Conservation (phyloP, 306 rosid species). For the Myrica gale region DNA sequence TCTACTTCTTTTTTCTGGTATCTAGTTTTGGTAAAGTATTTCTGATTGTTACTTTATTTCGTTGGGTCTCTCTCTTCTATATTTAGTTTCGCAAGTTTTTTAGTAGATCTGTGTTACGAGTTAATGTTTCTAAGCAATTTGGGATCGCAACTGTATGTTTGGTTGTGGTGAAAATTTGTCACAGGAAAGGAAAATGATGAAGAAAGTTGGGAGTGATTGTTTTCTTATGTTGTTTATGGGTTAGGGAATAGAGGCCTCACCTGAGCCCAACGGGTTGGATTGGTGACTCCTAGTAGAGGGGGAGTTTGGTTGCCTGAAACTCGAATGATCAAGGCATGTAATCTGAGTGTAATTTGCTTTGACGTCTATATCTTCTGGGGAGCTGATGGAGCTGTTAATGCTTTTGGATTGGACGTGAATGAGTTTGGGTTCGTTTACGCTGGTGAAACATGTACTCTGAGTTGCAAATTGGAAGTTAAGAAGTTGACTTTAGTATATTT, state of each 20-base stretch:
- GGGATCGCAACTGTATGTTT: slow-evolving; percentile 33
- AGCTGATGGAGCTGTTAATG: background rate
- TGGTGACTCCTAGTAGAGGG: slow-evolving; percentile 24
- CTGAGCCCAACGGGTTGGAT: slow-evolving; percentile 16
- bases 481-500: background rate
- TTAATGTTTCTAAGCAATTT: slow-evolving; percentile 31
- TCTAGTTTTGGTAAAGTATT: slow-evolving; percentile 15
- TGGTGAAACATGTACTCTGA: slow-evolving; percentile 15
- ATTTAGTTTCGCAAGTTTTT: slow-evolving; percentile 26
- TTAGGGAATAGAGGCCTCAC: slow-evolving; percentile 10
- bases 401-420: slow-evolving; percentile 29
- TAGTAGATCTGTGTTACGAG: slow-evolving; percentile 68
- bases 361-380: slow-evolving; percentile 14
- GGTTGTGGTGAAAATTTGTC: slow-evolving; percentile 29
- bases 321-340: slow-evolving; percentile 25
- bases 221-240: slow-evolving; percentile 25
- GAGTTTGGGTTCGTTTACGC: slow-evolving; percentile 28
- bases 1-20: slow-evolving; percentile 28
- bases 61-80: slow-evolving; percentile 30
- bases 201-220: slow-evolving; percentile 28
- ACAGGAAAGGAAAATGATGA: slow-evolving; percentile 17
- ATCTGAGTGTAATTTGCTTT: slow-evolving; percentile 22
- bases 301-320: slow-evolving; percentile 29
- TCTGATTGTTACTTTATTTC: slow-evolving; percentile 34
- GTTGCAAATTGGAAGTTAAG: slow-evolving; percentile 15